phyloP scores from a whole-genome alignment of 2,329 filamentous ascomycete genomes.

The Aureobasidium mangrovei region DNA sequence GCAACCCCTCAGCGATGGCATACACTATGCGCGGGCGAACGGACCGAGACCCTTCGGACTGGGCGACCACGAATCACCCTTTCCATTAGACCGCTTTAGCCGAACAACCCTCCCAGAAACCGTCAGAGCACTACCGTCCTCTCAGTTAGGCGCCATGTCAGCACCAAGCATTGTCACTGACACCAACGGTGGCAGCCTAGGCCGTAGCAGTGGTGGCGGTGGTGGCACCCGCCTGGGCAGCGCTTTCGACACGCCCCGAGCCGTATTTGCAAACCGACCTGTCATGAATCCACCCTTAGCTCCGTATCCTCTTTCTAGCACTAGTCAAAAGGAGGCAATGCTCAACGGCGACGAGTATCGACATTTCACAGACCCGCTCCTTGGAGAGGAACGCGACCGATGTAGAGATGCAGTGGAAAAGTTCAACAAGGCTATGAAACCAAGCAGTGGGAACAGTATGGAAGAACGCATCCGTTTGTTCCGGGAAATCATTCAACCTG shows the following conservation, averaged over 20 bases:
- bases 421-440: conserved; percentile 78
- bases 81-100: background rate
- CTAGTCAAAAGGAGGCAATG: conserved; percentile 82
- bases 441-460: conserved; percentile 56
- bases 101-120: background rate
- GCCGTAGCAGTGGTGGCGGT: background rate
- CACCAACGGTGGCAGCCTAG: background rate
- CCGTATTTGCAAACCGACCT: background rate
- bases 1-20: background rate
- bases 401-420: conserved; percentile 74
- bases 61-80: background rate
- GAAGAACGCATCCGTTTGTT: conserved; percentile 63
- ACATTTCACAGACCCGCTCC: conserved; percentile 61
- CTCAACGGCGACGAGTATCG: conserved; percentile 68
- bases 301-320: conserved; percentile 11
- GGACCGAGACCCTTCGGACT: background rate
- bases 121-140: background rate
- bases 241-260: conserved; percentile 3
- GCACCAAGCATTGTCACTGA: conserved; percentile 3
- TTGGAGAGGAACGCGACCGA: conserved; percentile 74
- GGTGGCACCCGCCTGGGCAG: background rate
- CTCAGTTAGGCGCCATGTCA: background rate
- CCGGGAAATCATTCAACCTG: conserved; percentile 59
- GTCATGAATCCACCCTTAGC: background rate
- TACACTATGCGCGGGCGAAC: background rate